Evolutionary conservation across 805 yeast species (phyloP).

Genomic region (Starmerella tilneyi): DNA sequence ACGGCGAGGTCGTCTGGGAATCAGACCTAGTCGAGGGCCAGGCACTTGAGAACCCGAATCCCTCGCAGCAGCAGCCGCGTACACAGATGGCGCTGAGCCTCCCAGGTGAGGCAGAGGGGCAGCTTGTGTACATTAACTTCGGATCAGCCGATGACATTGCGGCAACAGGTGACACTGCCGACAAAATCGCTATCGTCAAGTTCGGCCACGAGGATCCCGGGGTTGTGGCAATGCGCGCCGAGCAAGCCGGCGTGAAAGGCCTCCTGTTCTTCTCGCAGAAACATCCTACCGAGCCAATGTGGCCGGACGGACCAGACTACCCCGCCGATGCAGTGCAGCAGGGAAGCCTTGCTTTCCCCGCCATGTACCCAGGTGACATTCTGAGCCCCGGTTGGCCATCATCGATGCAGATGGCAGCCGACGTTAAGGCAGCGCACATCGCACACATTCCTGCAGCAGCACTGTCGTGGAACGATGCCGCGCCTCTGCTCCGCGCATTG

Average conservation of each 20-base stretch:
- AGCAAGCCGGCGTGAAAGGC: conserved; percentile 48
- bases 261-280: conserved; percentile 52
- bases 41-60: conserved; percentile 26
- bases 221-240: conserved; percentile 47
- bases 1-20: conserved; percentile 31
- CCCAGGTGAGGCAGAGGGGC: conserved; percentile 46
- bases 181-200: conserved; percentile 48
- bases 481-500: conserved; percentile 34
- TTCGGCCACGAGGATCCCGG: conserved; percentile 47
- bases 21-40: conserved; percentile 31
- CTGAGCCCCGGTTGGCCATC: conserved; percentile 67
- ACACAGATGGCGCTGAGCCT: conserved; percentile 46
- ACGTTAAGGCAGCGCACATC: conserved; percentile 43
- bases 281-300: conserved; percentile 22
- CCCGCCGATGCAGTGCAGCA: conserved; percentile 42
- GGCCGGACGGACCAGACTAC: conserved; percentile 32
- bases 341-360: conserved; percentile 36
- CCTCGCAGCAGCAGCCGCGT: conserved; percentile 27
- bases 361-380: conserved; percentile 65
- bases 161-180: conserved; percentile 36
- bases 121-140: conserved; percentile 51
- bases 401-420: conserved; percentile 34
- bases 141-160: conserved; percentile 47
- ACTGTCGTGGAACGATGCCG: conserved; percentile 62
- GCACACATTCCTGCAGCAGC: conserved; percentile 73